Conservation (phyloP, 2,329 filamentous ascomycete genomes). For the Aspergillus puulaauensis region DNA sequence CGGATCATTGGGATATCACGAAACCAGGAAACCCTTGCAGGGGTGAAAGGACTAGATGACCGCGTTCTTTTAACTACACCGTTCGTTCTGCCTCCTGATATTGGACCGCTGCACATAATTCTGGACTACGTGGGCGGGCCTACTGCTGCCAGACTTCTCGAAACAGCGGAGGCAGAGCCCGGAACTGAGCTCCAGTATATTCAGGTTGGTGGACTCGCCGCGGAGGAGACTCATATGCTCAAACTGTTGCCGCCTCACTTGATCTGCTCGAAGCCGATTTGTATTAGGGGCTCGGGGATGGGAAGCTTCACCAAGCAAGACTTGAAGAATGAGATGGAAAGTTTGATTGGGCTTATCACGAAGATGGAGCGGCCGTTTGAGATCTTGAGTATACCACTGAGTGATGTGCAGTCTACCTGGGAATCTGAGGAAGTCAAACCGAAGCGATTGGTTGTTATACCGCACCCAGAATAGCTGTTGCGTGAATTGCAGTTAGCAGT, state of each 20-base stretch:
- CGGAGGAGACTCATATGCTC: not conserved
- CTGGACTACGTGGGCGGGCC: not conserved
- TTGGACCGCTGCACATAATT: not conserved
- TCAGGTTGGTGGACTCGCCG: not conserved
- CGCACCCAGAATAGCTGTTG: no score
- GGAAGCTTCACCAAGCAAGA: conserved; percentile 2
- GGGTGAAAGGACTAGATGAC: not conserved
- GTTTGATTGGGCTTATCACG: not conserved
- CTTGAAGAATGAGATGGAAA: not conserved
- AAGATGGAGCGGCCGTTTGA: not conserved
- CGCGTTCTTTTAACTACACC: not conserved
- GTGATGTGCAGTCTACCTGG: not conserved
- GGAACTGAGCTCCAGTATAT: not conserved
- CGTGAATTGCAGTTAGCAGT: no score
- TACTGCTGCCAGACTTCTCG: not conserved
- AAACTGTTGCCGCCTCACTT: not conserved
- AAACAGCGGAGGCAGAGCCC: not conserved
- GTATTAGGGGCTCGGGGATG: conserved; percentile 2
- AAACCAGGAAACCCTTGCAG: not conserved
- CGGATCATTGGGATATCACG: not conserved
- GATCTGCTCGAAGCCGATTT: conserved; percentile 4
- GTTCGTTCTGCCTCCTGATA: not conserved
- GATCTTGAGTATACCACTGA: not conserved
- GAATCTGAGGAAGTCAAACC: not conserved
- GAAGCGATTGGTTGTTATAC: not conserved